Base-by-base conservation (phyloP, 1,139 yeast genomes). In the Zygosaccharomyces sapae region DNA sequence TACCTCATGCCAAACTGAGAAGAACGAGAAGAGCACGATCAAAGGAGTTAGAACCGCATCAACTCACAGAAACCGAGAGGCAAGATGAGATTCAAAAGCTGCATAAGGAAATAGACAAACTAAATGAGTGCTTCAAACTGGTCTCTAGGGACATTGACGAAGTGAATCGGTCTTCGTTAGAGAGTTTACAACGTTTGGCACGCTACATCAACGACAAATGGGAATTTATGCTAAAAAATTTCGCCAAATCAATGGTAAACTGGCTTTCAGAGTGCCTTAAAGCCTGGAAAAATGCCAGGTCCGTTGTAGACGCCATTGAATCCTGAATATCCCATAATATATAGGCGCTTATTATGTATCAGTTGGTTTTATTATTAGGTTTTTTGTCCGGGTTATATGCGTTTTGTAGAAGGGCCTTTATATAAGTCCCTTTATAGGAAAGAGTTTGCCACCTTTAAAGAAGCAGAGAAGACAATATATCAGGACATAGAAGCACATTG, bases 121-220 rank as follows among this genome's bases (percentile, higher is more conserved):
- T 70, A 29, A 63, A 65, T 13, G 72, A 69, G 34, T 70, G 73
- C 48, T 63, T 63, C 36, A 56, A 56, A 19, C 56, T 70, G 9
- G 64, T 69, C 4, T 47, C 58, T 10, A 61, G 58, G 35, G 74
- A 70, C 51, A 54, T 70, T 41, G 51, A 54, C 4, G 66, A 67
- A 33, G 68, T 70, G 0, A 67, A 68, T 43, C 46, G 44, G 1
- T 64, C 72, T 0, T 54, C 68, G 8, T 50, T 59, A 33, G 47
- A 44, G 5, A 61, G 62, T 45, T 45, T 64, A 18, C 52, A 50
- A 2, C 51, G 55, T 27, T 47, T 66, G 20, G 34, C 62, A 4
- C 37, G 41, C 5, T 55, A 57, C 25, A 59, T 65, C 41, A 59
- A 61, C 29, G 27, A 43, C 1, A 59, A 53, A 43, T 66, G 69